These are phyloP conservation scores for Epichloe sylvatica DNA, from an alignment of 2,329 filamentous ascomycete species.

Conservation along the genomic window DNA sequence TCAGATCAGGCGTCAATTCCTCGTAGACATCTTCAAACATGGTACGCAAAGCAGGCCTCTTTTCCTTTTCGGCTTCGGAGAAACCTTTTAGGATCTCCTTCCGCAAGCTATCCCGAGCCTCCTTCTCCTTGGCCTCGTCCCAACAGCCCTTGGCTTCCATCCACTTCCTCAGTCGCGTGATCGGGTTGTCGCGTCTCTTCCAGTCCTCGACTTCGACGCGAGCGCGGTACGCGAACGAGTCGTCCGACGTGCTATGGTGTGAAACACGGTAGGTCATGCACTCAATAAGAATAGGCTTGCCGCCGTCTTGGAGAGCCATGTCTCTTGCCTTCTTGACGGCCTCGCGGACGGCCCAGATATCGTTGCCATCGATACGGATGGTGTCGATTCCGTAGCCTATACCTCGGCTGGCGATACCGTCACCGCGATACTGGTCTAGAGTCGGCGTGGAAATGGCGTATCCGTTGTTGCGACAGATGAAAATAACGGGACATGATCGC, in stretches of 20 bases:
- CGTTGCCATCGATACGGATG: constrained; percentile 85
- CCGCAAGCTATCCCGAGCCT: constrained; percentile 48
- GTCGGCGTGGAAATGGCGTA: constrained; percentile 86
- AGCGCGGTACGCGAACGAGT: constrained; percentile 91
- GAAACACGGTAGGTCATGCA: constrained; percentile 97
- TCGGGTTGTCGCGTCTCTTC: constrained; percentile 82
- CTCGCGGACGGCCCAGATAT: constrained; percentile 77
- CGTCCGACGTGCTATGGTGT: constrained; percentile 92
- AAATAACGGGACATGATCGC: constrained; percentile 71
- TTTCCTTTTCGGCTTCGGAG: constrained; percentile 65
- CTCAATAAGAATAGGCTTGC: constrained; percentile 74
- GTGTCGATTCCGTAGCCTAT: constrained; percentile 91
- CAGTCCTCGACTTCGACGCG: constrained; percentile 90
- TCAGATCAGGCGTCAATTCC: constrained; percentile 65
- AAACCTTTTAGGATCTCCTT: constrained; percentile 77
- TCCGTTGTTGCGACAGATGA: constrained; percentile 86
- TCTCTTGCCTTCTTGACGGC: constrained; percentile 63
- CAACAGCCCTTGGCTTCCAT: constrained; percentile 72
- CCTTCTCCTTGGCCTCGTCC: constrained; percentile 72
- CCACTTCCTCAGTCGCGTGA: constrained; percentile 77
- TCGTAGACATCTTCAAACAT: constrained; percentile 89
- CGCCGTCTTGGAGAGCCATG: constrained; percentile 67
- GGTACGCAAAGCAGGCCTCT: constrained; percentile 55
- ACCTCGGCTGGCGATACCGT: constrained; percentile 77
- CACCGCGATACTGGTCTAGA: constrained; percentile 78